These are phyloP conservation scores for Cladosporium sp. DNA, from an alignment of 2,329 filamentous ascomycete species.

Conservation along the genomic window DNA sequence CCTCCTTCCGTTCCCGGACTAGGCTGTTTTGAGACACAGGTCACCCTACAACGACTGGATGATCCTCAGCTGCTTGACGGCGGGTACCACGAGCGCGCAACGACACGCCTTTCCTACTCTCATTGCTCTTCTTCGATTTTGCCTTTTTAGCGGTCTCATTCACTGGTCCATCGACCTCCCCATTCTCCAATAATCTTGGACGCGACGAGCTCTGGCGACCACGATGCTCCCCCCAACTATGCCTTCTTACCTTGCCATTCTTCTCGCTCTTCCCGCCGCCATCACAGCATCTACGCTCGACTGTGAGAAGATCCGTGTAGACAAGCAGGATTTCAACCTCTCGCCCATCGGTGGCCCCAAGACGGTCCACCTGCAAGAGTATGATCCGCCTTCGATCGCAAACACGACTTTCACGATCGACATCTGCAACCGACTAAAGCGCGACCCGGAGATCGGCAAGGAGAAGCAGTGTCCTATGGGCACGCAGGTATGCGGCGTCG, in stretches of 20 bases:
- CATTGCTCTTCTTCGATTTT: conserved; percentile 6
- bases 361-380: conserved; percentile 53
- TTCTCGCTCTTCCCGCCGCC: conserved; percentile 28
- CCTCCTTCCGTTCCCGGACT: too few relatives aligned
- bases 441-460: conserved; percentile 49
- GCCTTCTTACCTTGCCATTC: conserved; percentile 17
- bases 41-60: not conserved
- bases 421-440: conserved; percentile 63
- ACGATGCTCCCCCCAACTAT: conserved; percentile 12
- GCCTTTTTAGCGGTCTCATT: not conserved
- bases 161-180: not conserved
- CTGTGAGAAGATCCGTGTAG: conserved; percentile 57
- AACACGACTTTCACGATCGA: conserved; percentile 82
- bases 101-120: conserved; percentile 2
- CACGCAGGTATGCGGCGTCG: conserved; percentile 72
- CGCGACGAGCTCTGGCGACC: not conserved
- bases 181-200: not conserved
- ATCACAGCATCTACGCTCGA: conserved; percentile 46
- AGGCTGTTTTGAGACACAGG: too few relatives aligned
- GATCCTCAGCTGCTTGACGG: not conserved
- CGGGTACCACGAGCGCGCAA: conserved; percentile 1
- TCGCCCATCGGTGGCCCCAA: conserved; percentile 59
- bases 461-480: conserved; percentile 60
- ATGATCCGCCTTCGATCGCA: conserved; percentile 44
- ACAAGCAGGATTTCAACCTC: conserved; percentile 59